Base-by-base conservation (phyloP, 1,284 basidiomycete genomes). In the Afroboletus lepidellus region DNA sequence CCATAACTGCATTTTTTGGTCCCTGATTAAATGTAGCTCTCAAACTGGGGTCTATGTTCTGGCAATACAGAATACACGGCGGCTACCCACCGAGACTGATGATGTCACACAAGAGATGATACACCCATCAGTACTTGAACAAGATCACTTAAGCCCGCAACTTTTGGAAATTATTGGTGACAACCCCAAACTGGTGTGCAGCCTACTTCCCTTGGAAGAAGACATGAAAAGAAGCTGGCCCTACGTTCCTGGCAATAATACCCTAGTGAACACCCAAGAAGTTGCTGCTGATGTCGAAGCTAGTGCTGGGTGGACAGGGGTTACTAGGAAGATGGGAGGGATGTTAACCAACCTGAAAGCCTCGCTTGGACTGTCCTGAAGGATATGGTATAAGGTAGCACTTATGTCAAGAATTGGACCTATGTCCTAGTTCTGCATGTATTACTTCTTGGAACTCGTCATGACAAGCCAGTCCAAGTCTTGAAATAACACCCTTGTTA, bases 41-140 rank as follows among this genome's bases (percentile, higher is more conserved):
- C 51, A 60, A 9, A 76, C 70, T 0, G 84, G 85, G 11, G 74
- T 87, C 8, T 87, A 80, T 58, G 49, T 60, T 20, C 53, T 84
- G 2, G 69, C 79, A 1, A 58, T 69, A 33, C 70, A 65, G 24
- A 71, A 76, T 16, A 70, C 74, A 45, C 77, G 85, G 15, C 61
- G 66, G 25, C 60, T 83, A n/a, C 84, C 85, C 3, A 74, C 69
- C 0, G 45, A 61, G 8, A 67, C 67, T 0, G 65, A 81, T 53
- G 60, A 75, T 16, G 55, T 74, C 7, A 86, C 85, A 0, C 74
- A 80, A 45, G 85, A 88, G 65, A 74, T 63, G 0, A 78, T 87
- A 33, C 85, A 87, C 57, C 67, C 78, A 2, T 87, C 85, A 6
- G 81, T 83, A 5, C 62, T 80, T 30, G 60, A 74, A 33, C 85